These are phyloP conservation scores for Elongisporangium undulatum DNA, from an alignment of 352 stramenopile species.

Conservation along the genomic window DNA sequence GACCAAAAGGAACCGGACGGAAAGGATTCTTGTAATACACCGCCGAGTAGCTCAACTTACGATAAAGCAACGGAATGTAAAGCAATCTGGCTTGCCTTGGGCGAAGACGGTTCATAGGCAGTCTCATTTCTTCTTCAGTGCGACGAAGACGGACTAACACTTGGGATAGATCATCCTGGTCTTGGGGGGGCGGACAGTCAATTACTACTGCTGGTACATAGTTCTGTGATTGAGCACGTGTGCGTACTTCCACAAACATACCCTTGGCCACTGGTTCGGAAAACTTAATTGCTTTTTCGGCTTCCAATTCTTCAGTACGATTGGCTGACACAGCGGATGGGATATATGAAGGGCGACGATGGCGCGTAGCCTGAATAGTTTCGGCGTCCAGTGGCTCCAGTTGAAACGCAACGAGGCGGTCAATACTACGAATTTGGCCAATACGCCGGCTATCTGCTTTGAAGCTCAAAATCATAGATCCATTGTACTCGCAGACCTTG, in stretches of 20 bases:
- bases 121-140: constrained; percentile 70
- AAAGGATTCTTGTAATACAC: constrained; percentile 90
- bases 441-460: constrained; percentile 84
- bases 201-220: constrained; percentile 66
- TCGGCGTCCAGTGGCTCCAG: constrained; percentile 67
- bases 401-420: constrained; percentile 83
- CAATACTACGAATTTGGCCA: constrained; percentile 83
- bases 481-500: constrained; percentile 84
- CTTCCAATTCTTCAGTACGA: constrained; percentile 39
- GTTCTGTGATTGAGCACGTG: constrained; percentile 64
- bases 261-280: constrained; percentile 58
- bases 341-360: constrained; percentile 77
- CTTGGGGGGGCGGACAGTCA: constrained; percentile 25
- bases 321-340: constrained; percentile 15
- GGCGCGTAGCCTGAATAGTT: constrained; percentile 63
- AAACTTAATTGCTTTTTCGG: constrained; percentile 29
- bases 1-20: constrained; percentile 77
- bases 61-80: constrained; percentile 76
- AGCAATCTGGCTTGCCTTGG: constrained; percentile 66
- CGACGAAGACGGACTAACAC: constrained; percentile 62
- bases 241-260: constrained; percentile 65
- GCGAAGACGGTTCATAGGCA: constrained; percentile 58
- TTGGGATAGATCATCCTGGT: constrained; percentile 41
- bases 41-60: constrained; percentile 84
- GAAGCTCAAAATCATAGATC: constrained; percentile 85